These are phyloP conservation scores for Flaveria floridana DNA, from an alignment of 140 eudicot species.

Conservation along the genomic window DNA sequence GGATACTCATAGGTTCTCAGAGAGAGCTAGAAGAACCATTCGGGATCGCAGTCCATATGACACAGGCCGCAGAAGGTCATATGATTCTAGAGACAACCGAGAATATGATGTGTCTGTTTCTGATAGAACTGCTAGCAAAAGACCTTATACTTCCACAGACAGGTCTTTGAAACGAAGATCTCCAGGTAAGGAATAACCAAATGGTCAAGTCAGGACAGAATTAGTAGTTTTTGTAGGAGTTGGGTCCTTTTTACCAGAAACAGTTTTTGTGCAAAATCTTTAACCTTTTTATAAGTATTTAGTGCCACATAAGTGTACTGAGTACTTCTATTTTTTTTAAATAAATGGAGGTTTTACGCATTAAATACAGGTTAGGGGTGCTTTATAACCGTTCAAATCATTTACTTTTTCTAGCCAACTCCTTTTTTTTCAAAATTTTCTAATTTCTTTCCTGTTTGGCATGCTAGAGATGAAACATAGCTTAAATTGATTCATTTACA, in stretches of 20 bases:
- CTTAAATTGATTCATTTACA: not conserved
- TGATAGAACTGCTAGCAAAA: constrained; percentile 39
- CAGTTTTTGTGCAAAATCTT: not conserved
- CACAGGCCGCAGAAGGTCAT: constrained; percentile 41
- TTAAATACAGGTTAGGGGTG: not conserved
- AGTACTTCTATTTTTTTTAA: too few relatives aligned
- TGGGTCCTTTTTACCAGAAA: not conserved
- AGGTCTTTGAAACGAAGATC: constrained; percentile 42
- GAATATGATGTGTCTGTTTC: constrained; percentile 38
- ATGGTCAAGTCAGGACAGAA: not conserved
- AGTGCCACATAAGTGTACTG: not conserved
- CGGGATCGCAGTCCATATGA: constrained; percentile 46
- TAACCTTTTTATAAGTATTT: not conserved
- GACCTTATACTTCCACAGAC: constrained; percentile 38
- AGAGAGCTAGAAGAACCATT: constrained; percentile 39
- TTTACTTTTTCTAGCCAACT: not conserved
- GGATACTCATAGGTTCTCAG: constrained; percentile 31
- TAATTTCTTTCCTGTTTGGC: not conserved
- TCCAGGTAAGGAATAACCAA: constrained; percentile 34
- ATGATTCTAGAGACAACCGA: constrained; percentile 38
- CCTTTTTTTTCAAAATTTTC: not conserved
- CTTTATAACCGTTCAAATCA: not conserved
- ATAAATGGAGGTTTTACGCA: not conserved
- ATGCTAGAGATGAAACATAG: not conserved
- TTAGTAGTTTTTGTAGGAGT: not conserved